These are phyloP conservation scores for Leishmania arabica DNA, from an alignment of 208 protist species.

Conservation along the genomic window DNA sequence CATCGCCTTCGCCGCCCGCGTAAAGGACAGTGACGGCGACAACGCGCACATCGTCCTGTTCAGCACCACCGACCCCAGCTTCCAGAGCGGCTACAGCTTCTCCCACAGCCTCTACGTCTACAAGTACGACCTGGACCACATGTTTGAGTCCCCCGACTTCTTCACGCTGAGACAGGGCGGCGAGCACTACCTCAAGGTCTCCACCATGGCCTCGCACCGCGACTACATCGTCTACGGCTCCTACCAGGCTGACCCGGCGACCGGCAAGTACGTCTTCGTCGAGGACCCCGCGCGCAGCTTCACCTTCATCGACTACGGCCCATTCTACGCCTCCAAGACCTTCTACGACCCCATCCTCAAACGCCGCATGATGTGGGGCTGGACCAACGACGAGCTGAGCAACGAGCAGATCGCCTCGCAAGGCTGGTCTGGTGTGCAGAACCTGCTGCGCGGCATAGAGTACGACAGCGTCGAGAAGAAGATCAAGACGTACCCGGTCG, in stretches of 20 bases:
- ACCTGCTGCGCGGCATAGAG: constrained; percentile 43
- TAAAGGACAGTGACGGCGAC: constrained; percentile 37
- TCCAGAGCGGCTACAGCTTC: constrained; percentile 48
- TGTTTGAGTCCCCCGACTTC: constrained; percentile 61
- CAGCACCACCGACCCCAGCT: constrained; percentile 42
- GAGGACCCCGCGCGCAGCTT: constrained; percentile 34
- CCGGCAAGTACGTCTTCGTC: constrained; percentile 37
- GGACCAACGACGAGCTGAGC: constrained; percentile 45
- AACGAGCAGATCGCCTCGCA: constrained; percentile 32
- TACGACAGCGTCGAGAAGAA: constrained; percentile 49
- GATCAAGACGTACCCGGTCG: constrained; percentile 40
- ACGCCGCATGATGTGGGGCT: constrained; percentile 51
- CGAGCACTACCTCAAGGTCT: constrained; percentile 54
- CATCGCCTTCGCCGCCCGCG: constrained; percentile 45
- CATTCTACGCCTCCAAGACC: constrained; percentile 51
- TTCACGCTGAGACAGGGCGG: constrained; percentile 33
- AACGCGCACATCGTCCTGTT: constrained; percentile 52
- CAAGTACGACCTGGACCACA: constrained; percentile 34
- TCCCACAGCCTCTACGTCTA: constrained; percentile 48
- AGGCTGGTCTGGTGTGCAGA: constrained; percentile 56
- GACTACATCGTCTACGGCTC: constrained; percentile 48
- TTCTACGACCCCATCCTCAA: constrained; percentile 57
- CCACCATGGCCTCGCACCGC: constrained; percentile 44
- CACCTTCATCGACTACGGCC: constrained; percentile 54
- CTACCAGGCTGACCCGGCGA: constrained; percentile 17